These are phyloP conservation scores for Pichia sp. DNA, from an alignment of 1,139 yeast genomes.

Conservation along the genomic window DNA sequence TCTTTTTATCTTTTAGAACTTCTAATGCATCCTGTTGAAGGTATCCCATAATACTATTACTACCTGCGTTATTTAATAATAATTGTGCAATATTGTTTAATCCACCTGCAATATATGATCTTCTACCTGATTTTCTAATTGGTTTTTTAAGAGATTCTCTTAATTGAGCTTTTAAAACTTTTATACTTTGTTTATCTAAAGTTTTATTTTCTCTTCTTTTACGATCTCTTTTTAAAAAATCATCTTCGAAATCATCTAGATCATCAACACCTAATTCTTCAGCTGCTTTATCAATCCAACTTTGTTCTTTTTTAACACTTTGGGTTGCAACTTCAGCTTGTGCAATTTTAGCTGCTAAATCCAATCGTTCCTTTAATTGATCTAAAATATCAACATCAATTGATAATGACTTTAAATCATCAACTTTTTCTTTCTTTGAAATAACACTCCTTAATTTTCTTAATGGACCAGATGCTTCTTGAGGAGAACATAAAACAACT, in stretches of 20 bases:
- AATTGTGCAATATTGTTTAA: slow-evolving; percentile 78
- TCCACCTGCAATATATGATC: slow-evolving; percentile 83
- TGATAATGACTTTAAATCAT: slow-evolving; percentile 67
- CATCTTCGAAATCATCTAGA: slow-evolving; percentile 62
- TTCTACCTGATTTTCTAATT: slow-evolving; percentile 61
- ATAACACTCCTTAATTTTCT: slow-evolving; percentile 65
- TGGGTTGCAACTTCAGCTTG: slow-evolving; percentile 48
- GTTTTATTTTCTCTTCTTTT: slow-evolving; percentile 53
- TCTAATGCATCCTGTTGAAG: slow-evolving; percentile 65
- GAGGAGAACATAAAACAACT: slow-evolving; percentile 86
- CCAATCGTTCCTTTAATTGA: slow-evolving; percentile 65
- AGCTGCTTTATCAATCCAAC: slow-evolving; percentile 88
- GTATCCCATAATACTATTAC: slow-evolving; percentile 56
- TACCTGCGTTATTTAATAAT: slow-evolving; percentile 58
- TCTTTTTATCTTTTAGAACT: slow-evolving; percentile 39
- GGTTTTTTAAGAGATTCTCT: slow-evolving; percentile 50
- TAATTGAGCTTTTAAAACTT: slow-evolving; percentile 49
- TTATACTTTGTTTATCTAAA: slow-evolving; percentile 45
- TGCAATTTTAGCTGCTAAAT: slow-evolving; percentile 65
- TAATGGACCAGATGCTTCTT: slow-evolving; percentile 85
- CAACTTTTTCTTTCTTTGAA: slow-evolving; percentile 30
- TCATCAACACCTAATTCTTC: slow-evolving; percentile 84
- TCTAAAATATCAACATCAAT: slow-evolving; percentile 68
- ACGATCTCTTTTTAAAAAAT: slow-evolving; percentile 57
- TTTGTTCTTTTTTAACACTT: slow-evolving; percentile 51